These are phyloP conservation scores for Monosporozyma yasuniensis DNA, from an alignment of 805 yeast genomes.

Conservation along the genomic window DNA sequence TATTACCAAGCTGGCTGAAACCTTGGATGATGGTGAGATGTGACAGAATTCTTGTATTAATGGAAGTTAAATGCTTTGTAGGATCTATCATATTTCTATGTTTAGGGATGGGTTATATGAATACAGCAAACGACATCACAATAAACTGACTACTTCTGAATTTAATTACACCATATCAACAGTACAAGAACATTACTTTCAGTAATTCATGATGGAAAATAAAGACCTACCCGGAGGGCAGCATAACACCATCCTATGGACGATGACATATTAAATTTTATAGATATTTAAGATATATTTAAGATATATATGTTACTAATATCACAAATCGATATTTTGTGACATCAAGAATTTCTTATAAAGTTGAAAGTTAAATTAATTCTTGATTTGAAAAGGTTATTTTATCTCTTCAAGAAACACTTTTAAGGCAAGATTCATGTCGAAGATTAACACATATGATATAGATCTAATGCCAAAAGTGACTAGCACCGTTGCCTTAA, in stretches of 20 bases:
- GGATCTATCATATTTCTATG: not conserved
- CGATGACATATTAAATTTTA: not conserved
- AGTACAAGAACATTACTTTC: not conserved
- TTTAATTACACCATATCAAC: slow-evolving; percentile 21
- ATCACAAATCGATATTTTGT: not conserved
- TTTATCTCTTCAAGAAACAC: not conserved
- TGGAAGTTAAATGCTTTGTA: slow-evolving; percentile 16
- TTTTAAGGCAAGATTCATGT: too few relatives aligned
- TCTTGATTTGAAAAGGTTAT: not conserved
- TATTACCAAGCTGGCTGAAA: slow-evolving; percentile 8
- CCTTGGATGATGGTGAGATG: too few relatives aligned
- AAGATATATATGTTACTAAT: too few relatives aligned
- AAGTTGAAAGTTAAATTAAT: not conserved
- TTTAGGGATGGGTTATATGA: not conserved
- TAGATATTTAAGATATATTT: too few relatives aligned
- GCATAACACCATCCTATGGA: too few relatives aligned
- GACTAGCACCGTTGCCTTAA: not conserved
- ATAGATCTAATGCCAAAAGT: not conserved
- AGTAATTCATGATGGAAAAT: too few relatives aligned
- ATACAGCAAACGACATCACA: not conserved
- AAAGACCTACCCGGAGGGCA: too few relatives aligned
- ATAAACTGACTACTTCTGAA: slow-evolving; percentile 26
- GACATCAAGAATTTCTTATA: not conserved
- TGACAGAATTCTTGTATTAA: too few relatives aligned
- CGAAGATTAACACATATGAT: not conserved